phyloP scores from a whole-genome alignment of 192 early-diverging fungal genomes.

The Phycomyces nitens region DNA sequence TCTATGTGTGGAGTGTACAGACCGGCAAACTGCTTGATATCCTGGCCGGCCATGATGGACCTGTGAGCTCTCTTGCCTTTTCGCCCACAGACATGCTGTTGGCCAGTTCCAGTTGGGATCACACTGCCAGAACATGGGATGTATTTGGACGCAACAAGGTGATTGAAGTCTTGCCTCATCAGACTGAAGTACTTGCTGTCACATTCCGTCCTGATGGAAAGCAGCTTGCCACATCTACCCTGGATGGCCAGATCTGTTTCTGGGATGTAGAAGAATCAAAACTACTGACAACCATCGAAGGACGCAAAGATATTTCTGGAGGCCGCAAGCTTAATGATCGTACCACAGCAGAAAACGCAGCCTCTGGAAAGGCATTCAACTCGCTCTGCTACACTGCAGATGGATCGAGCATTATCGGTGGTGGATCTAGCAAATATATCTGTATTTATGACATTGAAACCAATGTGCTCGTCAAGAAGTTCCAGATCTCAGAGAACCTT shows the following conservation, averaged over 20 bases:
- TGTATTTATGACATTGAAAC: constrained; percentile 88
- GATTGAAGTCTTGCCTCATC: constrained; percentile 77
- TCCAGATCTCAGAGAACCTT: constrained; percentile 88
- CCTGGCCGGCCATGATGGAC: constrained; percentile 88
- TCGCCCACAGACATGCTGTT: constrained; percentile 77
- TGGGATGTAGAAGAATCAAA: constrained; percentile 84
- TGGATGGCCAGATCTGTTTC: constrained; percentile 91
- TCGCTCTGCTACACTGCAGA: constrained; percentile 94
- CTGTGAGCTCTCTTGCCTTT: constrained; percentile 82
- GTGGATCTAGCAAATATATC: constrained; percentile 93
- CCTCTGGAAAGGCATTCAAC: constrained; percentile 87
- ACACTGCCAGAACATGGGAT: constrained; percentile 86
- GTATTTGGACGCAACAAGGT: constrained; percentile 82
- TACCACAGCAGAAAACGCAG: constrained; percentile 75
- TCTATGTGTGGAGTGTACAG: constrained; percentile 98
- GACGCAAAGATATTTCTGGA: constrained; percentile 86
- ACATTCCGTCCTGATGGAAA: constrained; percentile 90
- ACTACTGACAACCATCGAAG: constrained; percentile 79
- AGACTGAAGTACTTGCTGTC: constrained; percentile 81
- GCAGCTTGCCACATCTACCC: constrained; percentile 78
- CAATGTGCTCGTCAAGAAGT: constrained; percentile 78
- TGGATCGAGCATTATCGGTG: constrained; percentile 85
- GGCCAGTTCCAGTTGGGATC: constrained; percentile 92
- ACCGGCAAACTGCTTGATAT: constrained; percentile 97
- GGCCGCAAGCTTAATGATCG: constrained; percentile 81